A percentile compares a stretch with the other conserved stretches of the same genome.
Evolutionary conservation across 352 stramenopile genomes (phyloP).

Genomic region (Phytophthora tubulina): DNA sequence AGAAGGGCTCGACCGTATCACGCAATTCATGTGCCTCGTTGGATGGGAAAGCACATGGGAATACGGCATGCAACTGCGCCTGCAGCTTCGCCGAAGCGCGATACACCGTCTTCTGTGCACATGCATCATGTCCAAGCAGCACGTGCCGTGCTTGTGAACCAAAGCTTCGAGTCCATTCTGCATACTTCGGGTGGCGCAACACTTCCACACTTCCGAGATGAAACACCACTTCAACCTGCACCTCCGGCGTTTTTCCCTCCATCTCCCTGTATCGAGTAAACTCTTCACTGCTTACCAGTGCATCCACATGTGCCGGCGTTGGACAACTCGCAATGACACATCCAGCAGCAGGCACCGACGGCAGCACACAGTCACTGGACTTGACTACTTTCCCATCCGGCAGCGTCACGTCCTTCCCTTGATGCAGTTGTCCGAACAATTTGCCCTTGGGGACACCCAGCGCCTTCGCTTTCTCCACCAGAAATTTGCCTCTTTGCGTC

Average conservation of each 20-base stretch:
- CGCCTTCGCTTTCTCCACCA: slow-evolving; percentile 73
- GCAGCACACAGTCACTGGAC: slow-evolving; percentile 75
- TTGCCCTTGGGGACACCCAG: slow-evolving; percentile 82
- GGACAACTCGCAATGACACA: slow-evolving; percentile 74
- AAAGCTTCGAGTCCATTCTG: slow-evolving; percentile 66
- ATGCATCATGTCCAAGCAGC: slow-evolving; percentile 56
- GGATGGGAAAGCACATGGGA: slow-evolving; percentile 65
- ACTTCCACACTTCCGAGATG: slow-evolving; percentile 63
- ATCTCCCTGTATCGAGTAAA: slow-evolving; percentile 60
- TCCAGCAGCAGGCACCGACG: slow-evolving; percentile 59
- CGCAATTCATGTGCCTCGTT: slow-evolving; percentile 58
- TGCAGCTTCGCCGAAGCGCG: slow-evolving; percentile 76
- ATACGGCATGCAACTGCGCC: slow-evolving; percentile 73
- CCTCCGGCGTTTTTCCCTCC: slow-evolving; percentile 25
- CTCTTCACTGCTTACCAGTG: slow-evolving; percentile 48
- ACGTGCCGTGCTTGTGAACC: slow-evolving; percentile 70
- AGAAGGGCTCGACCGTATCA: slow-evolving; percentile 49
- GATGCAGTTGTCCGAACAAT: slow-evolving; percentile 81
- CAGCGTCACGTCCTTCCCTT: slow-evolving; percentile 82
- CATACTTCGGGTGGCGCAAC: slow-evolving; percentile 67
- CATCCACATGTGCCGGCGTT: slow-evolving; percentile 65
- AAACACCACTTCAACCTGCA: slow-evolving; percentile 72
- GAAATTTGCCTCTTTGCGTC: slow-evolving; percentile 78
- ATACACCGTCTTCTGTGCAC: slow-evolving; percentile 77
- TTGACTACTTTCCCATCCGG: slow-evolving; percentile 68